Base-by-base conservation (phyloP, 1,139 yeast species). In the Saccharomycopsis hybrid region DNA sequence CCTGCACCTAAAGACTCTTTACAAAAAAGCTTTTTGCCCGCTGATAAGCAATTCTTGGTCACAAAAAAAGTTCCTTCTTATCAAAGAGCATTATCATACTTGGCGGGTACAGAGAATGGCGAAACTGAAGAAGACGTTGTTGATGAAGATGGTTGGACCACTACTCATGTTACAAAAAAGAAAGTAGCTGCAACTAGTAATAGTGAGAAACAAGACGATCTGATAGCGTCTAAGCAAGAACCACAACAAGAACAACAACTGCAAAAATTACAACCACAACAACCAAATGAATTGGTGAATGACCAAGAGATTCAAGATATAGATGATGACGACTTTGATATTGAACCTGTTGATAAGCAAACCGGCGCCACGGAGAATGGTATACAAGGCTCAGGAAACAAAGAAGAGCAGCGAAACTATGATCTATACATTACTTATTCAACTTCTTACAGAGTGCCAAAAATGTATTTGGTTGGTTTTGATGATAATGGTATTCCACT, bases 391-490 rank as follows among this genome's bases (percentile, higher is more conserved):
- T 60, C 57, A 50, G 18, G 30, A n/a, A 18, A 32, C 27, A 71
- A 59, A 54, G 62, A 58, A 52, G 69, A 63, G 36, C 75, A 78
- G 60, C 74, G 98, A 56, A 80, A 80, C 57, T 92, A 90, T 65
- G 96, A 92, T 65, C 70, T 92, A 51, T 92, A 84, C 68, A 89
- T 92, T 60, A 80, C 95, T 5, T 92, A 92, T 65, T 88, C 96
- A 25, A 90, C 98, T 0, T 86, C 96, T 2, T 92, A 92, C 64
- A 74, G 97, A 42, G 98, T 94, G 5, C 99, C 99, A 37, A 89
- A 94, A 70, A 74, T 94, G 74, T 94, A 89, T 61, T 70, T 92
- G 49, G 88, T 88, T 24, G 99, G 99, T 0, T 92, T 82, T 69
- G 82, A 80, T 60, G 74, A 81, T 18, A 78, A 85, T 55, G 97